Percentiles rank a stretch among this genome's conserved stretches.
Evolutionary conservation across 2,329 filamentous ascomycete species (phyloP).

Genomic region (Monosporascus sp.): DNA sequence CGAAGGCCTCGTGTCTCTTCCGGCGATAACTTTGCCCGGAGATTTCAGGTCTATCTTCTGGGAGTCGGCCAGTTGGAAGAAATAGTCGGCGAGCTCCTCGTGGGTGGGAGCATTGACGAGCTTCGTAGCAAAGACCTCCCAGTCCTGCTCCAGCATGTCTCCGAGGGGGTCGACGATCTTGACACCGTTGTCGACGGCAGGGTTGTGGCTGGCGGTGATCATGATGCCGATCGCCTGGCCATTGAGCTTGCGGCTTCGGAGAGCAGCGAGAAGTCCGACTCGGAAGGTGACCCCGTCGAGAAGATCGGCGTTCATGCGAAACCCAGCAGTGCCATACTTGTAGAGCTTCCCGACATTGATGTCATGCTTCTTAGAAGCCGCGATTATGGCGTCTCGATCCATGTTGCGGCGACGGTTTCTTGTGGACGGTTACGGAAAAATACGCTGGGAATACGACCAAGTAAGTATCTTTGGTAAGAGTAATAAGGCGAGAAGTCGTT

Average conservation of each 20-base stretch:
- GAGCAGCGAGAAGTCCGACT: slow-evolving; percentile 80
- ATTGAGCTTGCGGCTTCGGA: slow-evolving; percentile 84
- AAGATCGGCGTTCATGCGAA: slow-evolving; percentile 68
- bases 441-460: too few species aligned
- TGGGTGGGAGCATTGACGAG: slow-evolving; percentile 81
- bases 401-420: slow-evolving; percentile 26
- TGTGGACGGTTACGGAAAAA: too few species aligned
- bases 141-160: slow-evolving; percentile 94
- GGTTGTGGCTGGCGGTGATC: slow-evolving; percentile 93
- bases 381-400: slow-evolving; percentile 50
- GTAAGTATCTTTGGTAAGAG: too few species aligned
- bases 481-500: too few species aligned
- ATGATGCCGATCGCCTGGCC: slow-evolving; percentile 93
- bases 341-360: slow-evolving; percentile 52
- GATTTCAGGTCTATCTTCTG: slow-evolving; percentile 69
- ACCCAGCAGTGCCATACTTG: slow-evolving; percentile 63
- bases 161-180: slow-evolving; percentile 97
- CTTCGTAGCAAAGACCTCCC: slow-evolving; percentile 83
- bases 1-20: slow-evolving; percentile 87
- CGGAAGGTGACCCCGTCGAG: slow-evolving; percentile 91
- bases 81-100: slow-evolving; percentile 68
- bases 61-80: slow-evolving; percentile 67
- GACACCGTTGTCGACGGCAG: slow-evolving; percentile 82
- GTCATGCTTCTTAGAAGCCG: slow-evolving; percentile 57
- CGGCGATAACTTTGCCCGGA: slow-evolving; percentile 79